Evolutionary conservation across 306 rosid species (phyloP).

Genomic region (Mimosa bimucronata): DNA sequence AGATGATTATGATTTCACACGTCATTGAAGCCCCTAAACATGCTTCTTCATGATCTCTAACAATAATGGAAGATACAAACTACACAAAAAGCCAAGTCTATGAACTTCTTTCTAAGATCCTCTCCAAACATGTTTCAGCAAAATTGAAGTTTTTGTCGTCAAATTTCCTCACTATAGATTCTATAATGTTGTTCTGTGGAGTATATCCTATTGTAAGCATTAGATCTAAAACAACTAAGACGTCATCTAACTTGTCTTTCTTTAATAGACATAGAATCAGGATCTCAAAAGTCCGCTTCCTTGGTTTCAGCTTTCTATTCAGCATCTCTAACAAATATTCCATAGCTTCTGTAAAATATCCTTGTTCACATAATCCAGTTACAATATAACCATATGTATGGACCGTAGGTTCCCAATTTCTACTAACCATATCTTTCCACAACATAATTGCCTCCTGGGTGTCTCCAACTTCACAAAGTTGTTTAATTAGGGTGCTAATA

Average conservation of each 20-base stretch:
- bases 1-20: conserved; percentile 12
- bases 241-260: conserved; percentile 60
- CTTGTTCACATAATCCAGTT: conserved; percentile 53
- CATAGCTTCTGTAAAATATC: conserved; percentile 55
- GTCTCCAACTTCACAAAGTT: conserved; percentile 53
- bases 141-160: conserved; percentile 37
- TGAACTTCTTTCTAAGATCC: conserved; percentile 48
- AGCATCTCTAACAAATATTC: conserved; percentile 60
- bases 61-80: conserved; percentile 37
- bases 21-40: neutral
- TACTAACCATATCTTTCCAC: conserved; percentile 57
- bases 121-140: conserved; percentile 45
- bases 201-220: conserved; percentile 66
- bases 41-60: conserved; percentile 25
- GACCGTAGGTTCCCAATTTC: conserved; percentile 51
- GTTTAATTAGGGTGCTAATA: conserved; percentile 49
- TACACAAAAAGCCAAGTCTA: conserved; percentile 21
- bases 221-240: conserved; percentile 60
- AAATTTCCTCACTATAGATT: conserved; percentile 52
- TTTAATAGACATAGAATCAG: conserved; percentile 49
- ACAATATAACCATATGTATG: conserved; percentile 48
- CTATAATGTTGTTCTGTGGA: conserved; percentile 38
- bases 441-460: conserved; percentile 52
- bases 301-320: conserved; percentile 55
- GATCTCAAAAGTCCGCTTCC: conserved; percentile 50